phyloP scores from a whole-genome alignment of 805 yeast species.

The Geotrichum ghanense region DNA sequence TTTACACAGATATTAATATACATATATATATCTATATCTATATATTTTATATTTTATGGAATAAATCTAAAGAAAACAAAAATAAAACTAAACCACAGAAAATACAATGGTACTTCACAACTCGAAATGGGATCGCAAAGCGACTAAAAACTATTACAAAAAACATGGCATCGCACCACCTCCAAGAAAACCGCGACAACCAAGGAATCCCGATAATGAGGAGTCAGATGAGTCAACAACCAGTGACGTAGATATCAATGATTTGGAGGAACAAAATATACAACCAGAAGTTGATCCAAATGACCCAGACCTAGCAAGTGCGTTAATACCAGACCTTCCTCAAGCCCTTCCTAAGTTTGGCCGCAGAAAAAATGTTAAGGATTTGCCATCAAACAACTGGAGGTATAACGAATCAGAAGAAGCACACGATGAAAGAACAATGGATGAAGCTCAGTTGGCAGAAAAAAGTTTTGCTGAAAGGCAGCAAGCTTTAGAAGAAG shows the following conservation, averaged over 20 bases:
- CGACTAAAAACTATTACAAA: slow-evolving; percentile 30
- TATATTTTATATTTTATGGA: too few relatives aligned
- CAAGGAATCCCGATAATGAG: slow-evolving; percentile 3
- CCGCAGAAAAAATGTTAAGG: neutral
- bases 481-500: neutral
- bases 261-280: slow-evolving; percentile 1
- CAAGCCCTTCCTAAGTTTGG: neutral
- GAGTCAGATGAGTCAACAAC: neutral
- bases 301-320: neutral
- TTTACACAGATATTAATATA: too few relatives aligned
- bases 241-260: neutral
- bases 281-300: neutral
- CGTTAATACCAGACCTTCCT: neutral
- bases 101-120: slow-evolving; percentile 40
- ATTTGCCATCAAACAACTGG: slow-evolving; percentile 10
- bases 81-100: too few relatives aligned
- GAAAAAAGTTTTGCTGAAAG: neutral
- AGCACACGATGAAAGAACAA: neutral
- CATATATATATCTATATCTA: too few relatives aligned
- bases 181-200: neutral
- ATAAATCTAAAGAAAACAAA: too few relatives aligned
- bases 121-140: slow-evolving; percentile 40
- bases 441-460: neutral
- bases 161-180: slow-evolving; percentile 31
- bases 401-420: slow-evolving; percentile 9